Percentiles rank a stretch among this genome's conserved stretches.
Conservation (phyloP, 73 alveolate species). For the Uronychia binucleata region DNA sequence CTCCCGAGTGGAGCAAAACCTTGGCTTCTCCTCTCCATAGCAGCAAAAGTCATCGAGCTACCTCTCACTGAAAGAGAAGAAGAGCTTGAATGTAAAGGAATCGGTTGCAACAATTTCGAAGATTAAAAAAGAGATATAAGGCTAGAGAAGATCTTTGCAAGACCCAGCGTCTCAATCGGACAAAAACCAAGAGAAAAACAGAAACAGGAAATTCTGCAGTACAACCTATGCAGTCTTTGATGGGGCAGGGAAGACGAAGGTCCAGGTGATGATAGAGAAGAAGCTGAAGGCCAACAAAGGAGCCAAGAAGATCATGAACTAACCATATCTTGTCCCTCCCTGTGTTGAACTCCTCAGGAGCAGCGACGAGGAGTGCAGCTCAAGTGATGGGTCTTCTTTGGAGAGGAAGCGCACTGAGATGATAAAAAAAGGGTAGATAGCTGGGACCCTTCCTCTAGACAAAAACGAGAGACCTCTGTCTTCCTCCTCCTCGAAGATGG, state of each 20-base stretch:
- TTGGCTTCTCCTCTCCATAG: too few relatives aligned
- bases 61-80: too few relatives aligned
- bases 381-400: background rate
- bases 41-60: too few relatives aligned
- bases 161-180: too few relatives aligned
- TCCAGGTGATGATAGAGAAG: background rate
- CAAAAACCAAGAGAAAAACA: too few relatives aligned
- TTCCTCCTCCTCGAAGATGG: background rate
- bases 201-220: background rate
- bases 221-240: background rate
- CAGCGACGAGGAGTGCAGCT: background rate
- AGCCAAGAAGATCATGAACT: background rate
- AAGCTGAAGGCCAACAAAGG: background rate
- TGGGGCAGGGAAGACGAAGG: background rate
- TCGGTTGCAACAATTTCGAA: too few relatives aligned
- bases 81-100: too few relatives aligned
- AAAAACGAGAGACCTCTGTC: background rate
- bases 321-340: background rate
- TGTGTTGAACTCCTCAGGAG: background rate
- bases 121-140: too few relatives aligned
- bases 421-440: background rate
- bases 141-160: too few relatives aligned
- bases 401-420: background rate
- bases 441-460: background rate
- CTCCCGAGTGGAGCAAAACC: too few relatives aligned